Conservation (phyloP, 1,284 basidiomycete species). For the Sphagnurus paluster region DNA sequence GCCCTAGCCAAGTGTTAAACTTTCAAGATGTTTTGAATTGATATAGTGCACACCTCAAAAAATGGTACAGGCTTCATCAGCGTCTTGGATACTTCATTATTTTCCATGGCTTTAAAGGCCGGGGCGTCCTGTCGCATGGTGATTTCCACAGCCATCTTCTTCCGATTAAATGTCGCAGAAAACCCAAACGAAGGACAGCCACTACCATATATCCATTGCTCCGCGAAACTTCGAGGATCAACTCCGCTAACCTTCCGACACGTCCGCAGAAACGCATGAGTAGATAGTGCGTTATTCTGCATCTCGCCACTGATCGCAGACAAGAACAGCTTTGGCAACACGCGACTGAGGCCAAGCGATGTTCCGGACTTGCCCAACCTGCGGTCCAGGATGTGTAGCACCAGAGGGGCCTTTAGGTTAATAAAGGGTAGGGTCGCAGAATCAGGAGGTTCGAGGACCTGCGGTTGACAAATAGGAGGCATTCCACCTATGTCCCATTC, state of each 20-base stretch:
- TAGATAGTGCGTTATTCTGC: slow-evolving; percentile 84
- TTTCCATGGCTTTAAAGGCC: slow-evolving; percentile 67
- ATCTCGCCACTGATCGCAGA: slow-evolving; percentile 94
- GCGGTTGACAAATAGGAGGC: slow-evolving; percentile 93
- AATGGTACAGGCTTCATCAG: slow-evolving; percentile 82
- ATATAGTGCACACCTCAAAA: slow-evolving; percentile 66
- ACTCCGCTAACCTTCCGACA: slow-evolving; percentile 94
- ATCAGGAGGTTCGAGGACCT: slow-evolving; percentile 83
- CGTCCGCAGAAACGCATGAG: slow-evolving; percentile 86
- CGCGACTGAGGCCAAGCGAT: slow-evolving; percentile 90
- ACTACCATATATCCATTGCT: slow-evolving; percentile 99
- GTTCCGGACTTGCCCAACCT: slow-evolving; percentile 94
- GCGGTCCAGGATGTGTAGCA: slow-evolving; percentile 94
- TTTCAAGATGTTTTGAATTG: background rate
- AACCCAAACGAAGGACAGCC: slow-evolving; percentile 94
- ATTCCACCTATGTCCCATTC: slow-evolving; percentile 87
- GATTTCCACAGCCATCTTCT: slow-evolving; percentile 98
- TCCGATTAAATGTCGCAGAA: slow-evolving; percentile 92
- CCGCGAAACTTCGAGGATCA: slow-evolving; percentile 87
- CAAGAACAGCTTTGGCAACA: slow-evolving; percentile 93
- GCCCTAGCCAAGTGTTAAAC: slow-evolving; percentile 51
- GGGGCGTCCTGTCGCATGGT: slow-evolving; percentile 89
- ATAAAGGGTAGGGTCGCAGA: slow-evolving; percentile 79
- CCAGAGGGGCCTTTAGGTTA: slow-evolving; percentile 93
- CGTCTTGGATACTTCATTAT: slow-evolving; percentile 66